phyloP scores from a whole-genome alignment of 2,329 filamentous ascomycete species.

The Ophiobolus disseminans region DNA sequence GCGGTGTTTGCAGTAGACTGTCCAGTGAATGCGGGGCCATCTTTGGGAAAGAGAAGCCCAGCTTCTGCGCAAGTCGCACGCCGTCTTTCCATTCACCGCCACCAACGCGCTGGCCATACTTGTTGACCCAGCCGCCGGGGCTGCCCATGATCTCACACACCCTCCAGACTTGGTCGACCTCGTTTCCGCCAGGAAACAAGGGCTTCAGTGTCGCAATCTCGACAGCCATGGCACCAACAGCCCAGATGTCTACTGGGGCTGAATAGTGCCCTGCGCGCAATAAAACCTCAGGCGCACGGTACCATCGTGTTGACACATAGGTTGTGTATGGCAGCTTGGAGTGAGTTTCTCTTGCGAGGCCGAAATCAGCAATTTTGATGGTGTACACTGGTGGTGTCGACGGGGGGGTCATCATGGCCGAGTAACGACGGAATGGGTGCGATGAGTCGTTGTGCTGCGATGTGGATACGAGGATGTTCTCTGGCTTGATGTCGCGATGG shows the following conservation, averaged over 20 bases:
- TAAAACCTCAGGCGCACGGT: constrained; percentile 89
- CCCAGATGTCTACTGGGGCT: constrained; percentile 98
- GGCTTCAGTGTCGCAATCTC: constrained; percentile 97
- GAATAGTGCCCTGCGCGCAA: constrained; percentile 95
- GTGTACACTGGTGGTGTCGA: constrained; percentile 93
- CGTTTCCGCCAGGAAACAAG: constrained; percentile 94
- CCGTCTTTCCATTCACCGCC: constrained; percentile 98
- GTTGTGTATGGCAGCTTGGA: constrained; percentile 97
- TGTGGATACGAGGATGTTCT: constrained; percentile 97
- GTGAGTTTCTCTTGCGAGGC: constrained; percentile 94
- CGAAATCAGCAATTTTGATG: constrained; percentile 98
- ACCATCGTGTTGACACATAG: constrained; percentile 98
- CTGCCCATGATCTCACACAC: constrained; percentile 99
- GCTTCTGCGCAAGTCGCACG: constrained; percentile 87
- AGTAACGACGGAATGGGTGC: constrained; percentile 91
- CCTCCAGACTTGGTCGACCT: constrained; percentile 98
- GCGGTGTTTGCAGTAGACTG: constrained; percentile 85
- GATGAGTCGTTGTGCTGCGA: constrained; percentile 81
- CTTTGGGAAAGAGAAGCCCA: constrained; percentile 98
- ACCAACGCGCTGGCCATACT: constrained; percentile 82
- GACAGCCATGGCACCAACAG: constrained; percentile 96
- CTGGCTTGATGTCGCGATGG: constrained; percentile 98
- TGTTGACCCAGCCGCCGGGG: constrained; percentile 97
- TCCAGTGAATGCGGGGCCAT: constrained; percentile 99
- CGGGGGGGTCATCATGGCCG: constrained; percentile 88